Evolutionary conservation across 768 basidiomycete species (phyloP).

Genomic region (Punctularia strigosozonata): DNA sequence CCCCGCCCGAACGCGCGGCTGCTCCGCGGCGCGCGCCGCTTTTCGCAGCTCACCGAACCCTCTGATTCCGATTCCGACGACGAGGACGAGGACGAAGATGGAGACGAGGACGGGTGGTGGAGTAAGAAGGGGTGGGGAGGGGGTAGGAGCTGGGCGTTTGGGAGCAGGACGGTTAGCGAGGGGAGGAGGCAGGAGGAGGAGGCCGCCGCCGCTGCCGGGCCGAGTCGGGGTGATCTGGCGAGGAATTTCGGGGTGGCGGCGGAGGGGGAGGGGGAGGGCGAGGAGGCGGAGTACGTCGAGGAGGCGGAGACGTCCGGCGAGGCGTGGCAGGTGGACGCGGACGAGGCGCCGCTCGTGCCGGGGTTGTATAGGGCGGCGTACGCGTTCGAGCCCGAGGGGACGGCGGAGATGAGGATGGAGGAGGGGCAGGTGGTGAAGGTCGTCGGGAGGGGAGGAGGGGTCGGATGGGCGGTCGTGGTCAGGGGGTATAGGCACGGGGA

Average conservation of each 20-base stretch:
- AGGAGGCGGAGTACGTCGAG: constrained; percentile 14
- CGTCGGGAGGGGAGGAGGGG: constrained; percentile 63
- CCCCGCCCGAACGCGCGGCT: constrained; percentile 26
- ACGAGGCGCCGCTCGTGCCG: constrained; percentile 37
- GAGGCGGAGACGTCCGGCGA: constrained; percentile 15
- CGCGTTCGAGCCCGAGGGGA: constrained; percentile 68
- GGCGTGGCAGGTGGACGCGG: too few species aligned
- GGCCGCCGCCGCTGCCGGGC: constrained; percentile 12
- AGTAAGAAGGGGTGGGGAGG: constrained; percentile 25
- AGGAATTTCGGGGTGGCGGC: constrained; percentile 30
- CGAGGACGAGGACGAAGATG: constrained; percentile 16
- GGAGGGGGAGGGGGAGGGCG: constrained; percentile 18
- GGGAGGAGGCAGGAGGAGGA: constrained; percentile 9
- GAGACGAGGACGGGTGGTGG: constrained; percentile 13
- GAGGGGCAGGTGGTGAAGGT: constrained; percentile 71
- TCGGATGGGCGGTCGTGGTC: constrained; percentile 71
- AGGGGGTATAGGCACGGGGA: too few species aligned
- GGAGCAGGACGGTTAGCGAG: constrained; percentile 26
- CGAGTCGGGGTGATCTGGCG: constrained; percentile 31
- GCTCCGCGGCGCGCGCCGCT: constrained; percentile 15
- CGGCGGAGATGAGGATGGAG: constrained; percentile 70
- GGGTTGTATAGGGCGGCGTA: constrained; percentile 73
- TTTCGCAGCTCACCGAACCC: constrained; percentile 14
- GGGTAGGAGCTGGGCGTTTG: constrained; percentile 30
- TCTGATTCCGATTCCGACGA: constrained; percentile 11